These are phyloP conservation scores for Ganoderma leucocontextum DNA, from an alignment of 1,284 basidiomycete species.

Conservation along the genomic window DNA sequence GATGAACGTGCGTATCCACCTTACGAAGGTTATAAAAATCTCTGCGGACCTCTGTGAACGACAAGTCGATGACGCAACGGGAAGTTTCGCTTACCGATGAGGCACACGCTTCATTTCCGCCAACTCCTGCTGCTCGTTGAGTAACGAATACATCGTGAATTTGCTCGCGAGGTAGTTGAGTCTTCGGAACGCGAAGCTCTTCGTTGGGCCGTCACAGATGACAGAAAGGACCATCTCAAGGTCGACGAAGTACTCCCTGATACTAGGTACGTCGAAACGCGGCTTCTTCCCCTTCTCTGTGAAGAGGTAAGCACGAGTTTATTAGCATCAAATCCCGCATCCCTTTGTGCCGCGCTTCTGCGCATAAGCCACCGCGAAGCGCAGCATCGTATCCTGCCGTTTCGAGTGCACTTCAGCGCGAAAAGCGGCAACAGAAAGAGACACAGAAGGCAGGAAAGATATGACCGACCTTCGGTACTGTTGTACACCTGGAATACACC, in stretches of 20 bases:
- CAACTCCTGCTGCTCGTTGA: conserved; percentile 95
- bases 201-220: conserved; percentile 94
- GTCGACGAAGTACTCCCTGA: conserved; percentile 96
- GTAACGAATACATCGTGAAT: conserved; percentile 92
- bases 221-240: conserved; percentile 91
- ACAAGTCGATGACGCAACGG: background rate
- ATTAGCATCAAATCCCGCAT: background rate
- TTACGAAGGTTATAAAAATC: conserved; percentile 99
- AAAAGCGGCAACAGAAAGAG: background rate
- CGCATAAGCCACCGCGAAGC: conserved; percentile 2
- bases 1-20: conserved; percentile 98
- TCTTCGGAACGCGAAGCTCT: conserved; percentile 94
- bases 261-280: conserved; percentile 83
- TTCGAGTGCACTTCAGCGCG: conserved; percentile 4
- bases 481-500: conserved; percentile 90
- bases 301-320: background rate
- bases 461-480: conserved; percentile 46
- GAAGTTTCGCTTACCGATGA: conserved; percentile 62
- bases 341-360: background rate
- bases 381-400: background rate
- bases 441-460: background rate
- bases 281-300: conserved; percentile 54
- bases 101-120: conserved; percentile 95
- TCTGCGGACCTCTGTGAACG: conserved; percentile 50
- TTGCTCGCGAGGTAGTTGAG: conserved; percentile 96